Conservation (phyloP, 192 early-diverging fungal genomes). For the Gonapodya prolifera region DNA sequence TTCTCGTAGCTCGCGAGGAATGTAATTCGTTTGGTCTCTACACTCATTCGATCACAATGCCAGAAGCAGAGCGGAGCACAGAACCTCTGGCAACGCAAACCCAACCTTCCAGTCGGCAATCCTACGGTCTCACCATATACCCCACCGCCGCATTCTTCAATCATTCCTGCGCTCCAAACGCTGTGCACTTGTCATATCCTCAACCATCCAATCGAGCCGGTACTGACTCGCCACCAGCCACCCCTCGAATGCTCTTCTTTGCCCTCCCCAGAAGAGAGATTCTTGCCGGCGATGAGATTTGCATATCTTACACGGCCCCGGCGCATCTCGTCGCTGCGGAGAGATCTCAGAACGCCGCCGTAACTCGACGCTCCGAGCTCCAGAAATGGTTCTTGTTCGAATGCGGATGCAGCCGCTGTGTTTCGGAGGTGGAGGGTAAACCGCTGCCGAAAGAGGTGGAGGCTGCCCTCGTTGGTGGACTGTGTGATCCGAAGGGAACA, state of each 20-base stretch:
- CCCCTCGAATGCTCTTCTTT: neutral
- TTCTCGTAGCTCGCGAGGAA: neutral
- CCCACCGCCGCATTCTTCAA: constrained; percentile 56
- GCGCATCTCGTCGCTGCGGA: neutral
- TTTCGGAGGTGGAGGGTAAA: neutral
- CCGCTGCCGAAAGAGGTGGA: neutral
- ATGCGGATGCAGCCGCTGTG: neutral
- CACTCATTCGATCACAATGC: neutral
- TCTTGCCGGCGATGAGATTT: neutral
- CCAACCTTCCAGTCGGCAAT: too few species aligned
- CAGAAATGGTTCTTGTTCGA: neutral
- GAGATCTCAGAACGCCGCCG: neutral
- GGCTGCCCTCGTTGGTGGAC: neutral
- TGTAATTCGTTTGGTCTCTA: neutral
- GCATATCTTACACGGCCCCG: neutral
- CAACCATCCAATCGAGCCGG: neutral
- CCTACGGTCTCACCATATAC: constrained; percentile 39
- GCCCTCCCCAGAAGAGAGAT: neutral
- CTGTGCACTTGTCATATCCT: neutral
- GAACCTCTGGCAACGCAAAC: too few species aligned
- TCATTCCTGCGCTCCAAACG: constrained; percentile 43
- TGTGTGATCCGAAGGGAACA: neutral
- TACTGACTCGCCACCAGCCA: neutral
- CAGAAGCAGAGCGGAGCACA: too few species aligned
- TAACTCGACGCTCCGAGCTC: neutral